Evolutionary conservation across 345 rosid species (phyloP).

Genomic region (Citrus trifoliata): DNA sequence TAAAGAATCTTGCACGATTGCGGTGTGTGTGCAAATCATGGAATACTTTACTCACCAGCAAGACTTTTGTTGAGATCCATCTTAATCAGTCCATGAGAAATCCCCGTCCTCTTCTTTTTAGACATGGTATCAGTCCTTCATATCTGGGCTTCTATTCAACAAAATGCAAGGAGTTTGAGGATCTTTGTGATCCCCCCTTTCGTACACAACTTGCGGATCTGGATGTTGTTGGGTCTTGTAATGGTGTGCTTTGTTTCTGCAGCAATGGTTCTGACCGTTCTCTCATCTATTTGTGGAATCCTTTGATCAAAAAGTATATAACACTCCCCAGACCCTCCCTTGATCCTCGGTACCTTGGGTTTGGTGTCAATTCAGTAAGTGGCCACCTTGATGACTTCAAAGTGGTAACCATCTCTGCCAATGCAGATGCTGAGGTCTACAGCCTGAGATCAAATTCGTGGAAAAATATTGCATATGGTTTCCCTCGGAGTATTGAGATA

Average conservation of each 20-base stretch:
- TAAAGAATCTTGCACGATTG: constrained; percentile 1
- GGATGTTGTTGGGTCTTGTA: constrained; percentile 6
- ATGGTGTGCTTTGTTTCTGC: constrained; percentile 17
- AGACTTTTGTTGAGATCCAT: constrained; percentile 1
- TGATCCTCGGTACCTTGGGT: constrained; percentile 16
- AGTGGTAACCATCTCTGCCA: constrained; percentile 11
- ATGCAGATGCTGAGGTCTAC: constrained; percentile 14
- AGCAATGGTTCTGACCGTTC: constrained; percentile 4
- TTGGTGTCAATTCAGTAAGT: constrained; percentile 10
- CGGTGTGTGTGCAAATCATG: constrained; percentile 17
- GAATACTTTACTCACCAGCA: constrained; percentile 10
- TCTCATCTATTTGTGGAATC: constrained; percentile 17
- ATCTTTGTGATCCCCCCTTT: constrained; percentile 9
- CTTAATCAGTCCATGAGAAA: neutral
- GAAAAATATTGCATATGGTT: constrained; percentile 8
- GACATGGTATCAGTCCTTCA: constrained; percentile 2
- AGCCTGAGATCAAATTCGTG: constrained; percentile 8
- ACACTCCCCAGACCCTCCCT: constrained; percentile 6
- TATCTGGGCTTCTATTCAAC: constrained; percentile 1
- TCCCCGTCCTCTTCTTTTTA: neutral
- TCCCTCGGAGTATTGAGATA: constrained; percentile 6
- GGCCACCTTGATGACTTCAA: constrained; percentile 13
- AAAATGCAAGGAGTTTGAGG: neutral
- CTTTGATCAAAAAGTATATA: constrained; percentile 1
- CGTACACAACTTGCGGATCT: neutral